These are phyloP conservation scores for Penstemon barbatus DNA, from an alignment of 257 asterid genomes.

Conservation along the genomic window DNA sequence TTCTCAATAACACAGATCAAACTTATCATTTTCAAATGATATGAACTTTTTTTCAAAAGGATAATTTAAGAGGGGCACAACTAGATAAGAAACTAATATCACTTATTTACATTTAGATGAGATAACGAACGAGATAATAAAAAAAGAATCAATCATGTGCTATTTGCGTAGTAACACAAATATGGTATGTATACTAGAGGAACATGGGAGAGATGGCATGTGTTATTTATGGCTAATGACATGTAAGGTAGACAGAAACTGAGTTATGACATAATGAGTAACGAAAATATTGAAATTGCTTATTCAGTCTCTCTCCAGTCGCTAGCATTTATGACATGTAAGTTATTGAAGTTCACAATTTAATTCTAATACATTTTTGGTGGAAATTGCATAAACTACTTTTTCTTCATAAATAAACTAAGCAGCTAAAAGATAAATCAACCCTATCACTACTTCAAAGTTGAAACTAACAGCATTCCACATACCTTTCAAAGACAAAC, in stretches of 20 bases:
- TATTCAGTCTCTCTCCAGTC: not conserved
- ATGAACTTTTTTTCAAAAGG: too few relatives aligned
- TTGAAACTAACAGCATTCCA: not conserved
- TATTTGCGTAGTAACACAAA: not conserved
- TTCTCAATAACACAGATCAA: too few relatives aligned
- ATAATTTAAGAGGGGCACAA: not conserved
- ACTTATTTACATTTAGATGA: not conserved
- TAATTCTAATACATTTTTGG: not conserved
- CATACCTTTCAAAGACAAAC: not conserved
- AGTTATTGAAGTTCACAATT: not conserved
- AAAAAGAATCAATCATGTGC: not conserved
- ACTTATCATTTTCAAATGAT: too few relatives aligned
- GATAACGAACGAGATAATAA: slow-evolving; percentile 5
- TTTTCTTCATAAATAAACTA: not conserved
- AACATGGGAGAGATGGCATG: not conserved
- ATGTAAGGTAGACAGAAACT: not conserved
- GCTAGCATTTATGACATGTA: slow-evolving; percentile 5
- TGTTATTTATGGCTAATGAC: not conserved
- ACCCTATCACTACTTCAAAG: not conserved
- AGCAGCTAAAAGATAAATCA: not conserved
- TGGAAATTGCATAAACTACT: not conserved
- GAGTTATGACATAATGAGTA: not conserved
- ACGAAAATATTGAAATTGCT: slow-evolving; percentile 11
- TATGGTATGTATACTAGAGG: not conserved
- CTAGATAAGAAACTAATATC: slow-evolving; percentile 13